Evolutionary conservation across 306 rosid species (phyloP), one percentile per base, ranked within the genome.

Genomic region (Astragalus glycyphyllos): DNA sequence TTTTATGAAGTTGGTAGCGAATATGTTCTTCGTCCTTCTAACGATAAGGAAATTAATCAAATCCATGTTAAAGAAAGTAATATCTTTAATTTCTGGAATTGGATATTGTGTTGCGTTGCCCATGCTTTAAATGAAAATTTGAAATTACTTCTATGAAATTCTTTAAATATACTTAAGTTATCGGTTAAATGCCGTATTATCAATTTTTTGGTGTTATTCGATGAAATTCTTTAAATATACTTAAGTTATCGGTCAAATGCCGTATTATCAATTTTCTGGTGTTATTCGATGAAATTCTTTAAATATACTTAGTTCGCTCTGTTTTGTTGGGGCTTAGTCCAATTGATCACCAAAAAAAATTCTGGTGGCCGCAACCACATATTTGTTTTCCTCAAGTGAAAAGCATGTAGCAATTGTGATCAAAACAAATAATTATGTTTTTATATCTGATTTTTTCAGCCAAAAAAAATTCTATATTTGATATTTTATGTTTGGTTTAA

Each of bases 311-410:
- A 94, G n/a, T n/a, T n/a, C n/a, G n/a, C n/a, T n/a, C n/a, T n/a
- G n/a, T n/a, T n/a, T n/a, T n/a, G n/a, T n/a, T n/a, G n/a, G n/a
- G n/a, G n/a, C n/a, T n/a, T n/a, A n/a, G n/a, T n/a, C n/a, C n/a
- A n/a, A n/a, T n/a, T n/a, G n/a, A n/a, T n/a, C n/a, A n/a, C n/a
- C n/a, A n/a, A n/a, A n/a, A n/a, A n/a, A n/a, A n/a, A n/a, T n/a
- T 94, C 99, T 61, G 99, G 96, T 61, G 99, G 99, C 41, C 90
- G 95, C 15, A 79, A 91, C 76, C 99, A 94, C 68, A 86, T 94
- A 45, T 94, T 94, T 83, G 96, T 94, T 73, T 94, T 55, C 92
- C 92, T 97, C 5, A 94, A 96, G 99, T 91, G 82, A 68, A 53
- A 32, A 38, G 40, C 31, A 32, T 23, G 23, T 7, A 16, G 10